phyloP scores from a whole-genome alignment of 192 early-diverging fungal genomes.

The Chytriomyces sp. region DNA sequence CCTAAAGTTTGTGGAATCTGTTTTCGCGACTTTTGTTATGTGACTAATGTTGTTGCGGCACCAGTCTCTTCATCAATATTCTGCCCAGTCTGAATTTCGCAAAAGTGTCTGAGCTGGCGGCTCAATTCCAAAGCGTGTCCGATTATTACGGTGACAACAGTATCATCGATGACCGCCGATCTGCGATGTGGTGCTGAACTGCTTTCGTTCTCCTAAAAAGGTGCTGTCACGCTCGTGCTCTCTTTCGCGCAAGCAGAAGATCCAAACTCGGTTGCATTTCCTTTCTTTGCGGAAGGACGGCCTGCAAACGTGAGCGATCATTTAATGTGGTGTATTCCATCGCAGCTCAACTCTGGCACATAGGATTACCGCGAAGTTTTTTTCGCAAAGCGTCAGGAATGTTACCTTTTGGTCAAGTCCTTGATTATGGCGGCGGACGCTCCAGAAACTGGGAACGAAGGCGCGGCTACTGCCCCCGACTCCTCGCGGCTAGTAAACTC shows the following conservation, averaged over 20 bases:
- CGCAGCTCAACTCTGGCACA: not conserved
- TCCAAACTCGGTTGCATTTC: conserved; percentile 16
- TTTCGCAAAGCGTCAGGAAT: conserved; percentile 21
- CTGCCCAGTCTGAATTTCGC: conserved; percentile 17
- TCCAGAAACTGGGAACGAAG: not conserved
- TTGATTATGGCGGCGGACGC: conserved; percentile 8
- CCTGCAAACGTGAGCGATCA: conserved; percentile 29
- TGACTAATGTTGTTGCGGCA: not conserved
- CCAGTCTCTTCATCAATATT: conserved; percentile 31
- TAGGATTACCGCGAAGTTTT: conserved; percentile 33
- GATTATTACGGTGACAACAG: not conserved
- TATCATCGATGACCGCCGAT: not conserved
- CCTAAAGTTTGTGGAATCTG: conserved; percentile 1
- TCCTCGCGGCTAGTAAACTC: not conserved
- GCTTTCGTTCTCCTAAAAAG: conserved; percentile 4
- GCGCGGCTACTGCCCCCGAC: not conserved
- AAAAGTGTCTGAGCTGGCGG: conserved; percentile 21
- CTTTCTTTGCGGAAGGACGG: conserved; percentile 27
- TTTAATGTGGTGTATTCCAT: not conserved
- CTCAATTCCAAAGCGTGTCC: not conserved
- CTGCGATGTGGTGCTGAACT: conserved; percentile 1
- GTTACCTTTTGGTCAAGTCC: conserved; percentile 29
- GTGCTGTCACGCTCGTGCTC: conserved; percentile 24
- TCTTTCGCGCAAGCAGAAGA: conserved; percentile 30
- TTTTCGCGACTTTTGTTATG: not conserved